Base-by-base conservation (phyloP, 768 basidiomycete genomes). In the Russula vinacea region DNA sequence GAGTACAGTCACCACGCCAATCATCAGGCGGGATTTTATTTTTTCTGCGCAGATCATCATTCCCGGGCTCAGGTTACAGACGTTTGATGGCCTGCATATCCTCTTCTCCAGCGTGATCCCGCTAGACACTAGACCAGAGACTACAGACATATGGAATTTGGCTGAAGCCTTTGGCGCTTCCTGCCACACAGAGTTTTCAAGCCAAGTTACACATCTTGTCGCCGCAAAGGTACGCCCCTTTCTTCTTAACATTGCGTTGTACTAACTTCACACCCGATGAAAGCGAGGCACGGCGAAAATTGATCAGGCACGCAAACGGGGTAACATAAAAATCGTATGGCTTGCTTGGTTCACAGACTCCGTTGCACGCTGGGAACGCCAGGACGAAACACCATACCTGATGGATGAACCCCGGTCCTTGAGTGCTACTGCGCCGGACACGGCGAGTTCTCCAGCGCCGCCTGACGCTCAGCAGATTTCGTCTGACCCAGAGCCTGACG, bases 51-150 rank as follows among this genome's bases (percentile, higher is more conserved):
- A 98, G 95, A 76, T 74, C 58, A 97, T 99, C 67, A 95, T 98
- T 57, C 92, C 92, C 16, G 78, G 79, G 59, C 81, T 96, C 74
- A 88, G 96, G 58, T 72, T 79, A 26, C 82, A 84, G 69, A 88
- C 92, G 0, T 80, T 98, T n/a, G 80, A 81, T 40, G 91, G 89
- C 33, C 81, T 88, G 33, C 85, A 90, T 71, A 83, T 99, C 37
- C 80, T 96, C 40, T 98, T 99, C 76, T 98, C 96, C 1, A 92
- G 94, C 62, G 86, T 99, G 45, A 94, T 98, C 61, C 94, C 96
- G 5, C 82, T 95, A n/a, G 89, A 93, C 70, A 87, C 85, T 3
- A 79, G 77, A 61, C 89, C 92, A 42, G 88, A 94, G 73, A 79
- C 80, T 54, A 90, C 83, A 56, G 92, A 94, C 70, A 84, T 93